Base-by-base conservation (phyloP, 306 rosid species). In the Cicer bijugum region DNA sequence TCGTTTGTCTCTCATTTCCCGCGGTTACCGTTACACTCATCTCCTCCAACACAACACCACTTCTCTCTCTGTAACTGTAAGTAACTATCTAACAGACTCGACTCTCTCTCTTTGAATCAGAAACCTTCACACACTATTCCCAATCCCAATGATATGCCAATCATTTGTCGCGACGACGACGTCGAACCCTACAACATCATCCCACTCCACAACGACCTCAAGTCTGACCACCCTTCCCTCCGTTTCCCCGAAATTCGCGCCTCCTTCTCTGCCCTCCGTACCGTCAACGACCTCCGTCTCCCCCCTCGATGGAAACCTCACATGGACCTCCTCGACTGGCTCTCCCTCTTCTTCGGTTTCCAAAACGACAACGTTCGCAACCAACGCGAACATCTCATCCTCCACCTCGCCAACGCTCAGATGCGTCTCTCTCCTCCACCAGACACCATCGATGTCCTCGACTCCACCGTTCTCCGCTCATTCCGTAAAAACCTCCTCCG, bases 241-340 rank as follows among this genome's bases (percentile, higher is more conserved):
- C 92, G 93, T 0, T 91, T 82, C 79, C 98, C 97, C 0, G 96
- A 93, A 84, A 88, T 89, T 4, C 92, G 92, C 8, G 98, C 98
- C 19, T 91, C 90, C 28, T 23, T 80, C 4, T 82, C 89, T 6
- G 85, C 93, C 3, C 86, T 93, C 46, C 82, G 72, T 6, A 45
- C 88, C 46, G 85, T 89, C 8, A 86, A 88, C 0, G 52, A 88
- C 81, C 92, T 93, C 80, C 79, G 85, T 0, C 83, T 64, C 5
- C 98, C 97, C 0, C 92, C 96, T 1, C 86, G 68, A 84, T 93
- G 98, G 97, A 87, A 74, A 1, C 56, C 84, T 8, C 76, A 78
- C 53, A 81, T 86, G 91, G 98, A 93, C 86, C 90, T 93, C 80
- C 88, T 93, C 46, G 97, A 93, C 72, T 93, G 96, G 96, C 98